Conservation (phyloP, 2,329 filamentous ascomycete genomes). For the Reticulascus tulasneorum region DNA sequence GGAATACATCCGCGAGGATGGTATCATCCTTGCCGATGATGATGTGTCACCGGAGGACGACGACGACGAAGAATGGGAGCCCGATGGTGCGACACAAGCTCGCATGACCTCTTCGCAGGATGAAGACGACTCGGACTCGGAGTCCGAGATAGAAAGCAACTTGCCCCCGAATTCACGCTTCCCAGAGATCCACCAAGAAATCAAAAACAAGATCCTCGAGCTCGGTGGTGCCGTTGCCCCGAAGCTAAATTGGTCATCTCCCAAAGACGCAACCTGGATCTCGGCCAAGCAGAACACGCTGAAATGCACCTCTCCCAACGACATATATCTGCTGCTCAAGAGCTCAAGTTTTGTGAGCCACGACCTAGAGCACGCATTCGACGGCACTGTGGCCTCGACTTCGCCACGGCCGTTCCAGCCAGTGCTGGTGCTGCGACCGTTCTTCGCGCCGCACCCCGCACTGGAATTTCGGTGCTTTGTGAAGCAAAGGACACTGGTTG, state of each 20-base stretch:
- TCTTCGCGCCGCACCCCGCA: conserved; percentile 82
- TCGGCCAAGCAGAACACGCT: conserved; percentile 78
- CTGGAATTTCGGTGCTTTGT: conserved; percentile 97
- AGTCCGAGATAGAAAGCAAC: conserved; percentile 34
- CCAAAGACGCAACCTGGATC: conserved; percentile 95
- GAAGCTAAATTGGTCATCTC: conserved; percentile 96
- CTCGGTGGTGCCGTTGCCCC: conserved; percentile 84
- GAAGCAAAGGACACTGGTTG: conserved; percentile 73
- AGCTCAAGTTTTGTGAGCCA: conserved; percentile 93
- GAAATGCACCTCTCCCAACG: conserved; percentile 82
- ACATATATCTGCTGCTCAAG: conserved; percentile 91
- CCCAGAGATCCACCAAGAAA: conserved; percentile 69
- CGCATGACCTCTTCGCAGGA: conserved; percentile 18
- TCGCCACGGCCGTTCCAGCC: conserved; percentile 57
- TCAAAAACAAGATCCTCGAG: conserved; percentile 73
- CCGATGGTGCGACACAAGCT: conserved; percentile 25
- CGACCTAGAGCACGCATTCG: conserved; percentile 89
- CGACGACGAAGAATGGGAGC: conserved; percentile 50
- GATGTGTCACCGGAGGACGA: conserved; percentile 50
- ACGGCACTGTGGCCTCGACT: conserved; percentile 54
- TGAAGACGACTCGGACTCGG: conserved; percentile 43
- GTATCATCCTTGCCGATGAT: conserved; percentile 80
- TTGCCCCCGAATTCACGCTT: conserved; percentile 57
- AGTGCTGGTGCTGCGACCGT: conserved; percentile 80
- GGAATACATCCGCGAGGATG: conserved; percentile 84